Percentiles rank a stretch among this genome's conserved stretches.
Conservation (phyloP, 1,284 basidiomycete genomes). For the Phaffia rhodozyma region DNA sequence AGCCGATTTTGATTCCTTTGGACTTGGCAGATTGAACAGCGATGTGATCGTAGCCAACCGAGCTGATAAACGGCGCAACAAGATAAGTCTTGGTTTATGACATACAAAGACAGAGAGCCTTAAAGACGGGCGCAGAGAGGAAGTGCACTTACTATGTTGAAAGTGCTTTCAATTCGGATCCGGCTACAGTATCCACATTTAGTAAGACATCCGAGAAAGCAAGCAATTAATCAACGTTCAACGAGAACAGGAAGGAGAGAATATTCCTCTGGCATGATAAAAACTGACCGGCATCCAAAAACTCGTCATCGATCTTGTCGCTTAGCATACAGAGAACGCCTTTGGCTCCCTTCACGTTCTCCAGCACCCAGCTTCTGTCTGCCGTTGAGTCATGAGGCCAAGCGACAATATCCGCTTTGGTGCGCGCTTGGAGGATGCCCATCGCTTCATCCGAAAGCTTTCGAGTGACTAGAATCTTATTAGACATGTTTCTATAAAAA, state of each 20-base stretch:
- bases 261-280: slow-evolving; percentile 8
- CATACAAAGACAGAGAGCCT: background rate
- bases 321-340: slow-evolving; percentile 58
- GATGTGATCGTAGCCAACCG: slow-evolving; percentile 53
- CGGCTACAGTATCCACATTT: slow-evolving; percentile 41
- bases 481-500: no score
- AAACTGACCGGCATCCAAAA: slow-evolving; percentile 36
- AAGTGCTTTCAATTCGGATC: slow-evolving; percentile 57
- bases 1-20: slow-evolving; percentile 63
- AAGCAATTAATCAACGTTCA: slow-evolving; percentile 40
- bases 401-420: slow-evolving; percentile 35
- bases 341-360: slow-evolving; percentile 52
- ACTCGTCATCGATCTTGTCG: slow-evolving; percentile 46
- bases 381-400: slow-evolving; percentile 59
- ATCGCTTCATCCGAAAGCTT: no score
- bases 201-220: background rate
- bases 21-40: slow-evolving; percentile 52
- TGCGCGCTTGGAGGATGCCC: no score
- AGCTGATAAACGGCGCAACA: background rate
- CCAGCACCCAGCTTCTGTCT: slow-evolving; percentile 62
- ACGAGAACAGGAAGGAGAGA: slow-evolving; percentile 33
- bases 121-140: slow-evolving; percentile 1
- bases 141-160: slow-evolving; percentile 60
- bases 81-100: slow-evolving; percentile 28
- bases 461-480: no score